Evolutionary conservation across 139 green algal genomes (phyloP), one percentile per base, ranked within the genome.

Genomic region (Haematococcus lacustris): DNA sequence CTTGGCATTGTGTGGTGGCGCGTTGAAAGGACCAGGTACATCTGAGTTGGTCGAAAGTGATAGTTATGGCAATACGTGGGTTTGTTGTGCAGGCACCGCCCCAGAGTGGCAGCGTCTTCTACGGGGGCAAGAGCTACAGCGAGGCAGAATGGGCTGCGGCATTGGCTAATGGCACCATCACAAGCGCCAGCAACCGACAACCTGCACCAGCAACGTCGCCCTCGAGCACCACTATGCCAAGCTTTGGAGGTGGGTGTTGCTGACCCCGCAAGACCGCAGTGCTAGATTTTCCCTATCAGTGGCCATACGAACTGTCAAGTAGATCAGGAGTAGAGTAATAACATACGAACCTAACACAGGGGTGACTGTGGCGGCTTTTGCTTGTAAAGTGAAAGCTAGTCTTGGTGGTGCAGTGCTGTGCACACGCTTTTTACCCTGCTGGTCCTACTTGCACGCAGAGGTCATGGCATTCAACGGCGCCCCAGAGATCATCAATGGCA

Each of bases 401-500:
- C n/a, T n/a, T n/a, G n/a, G n/a, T n/a, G n/a, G n/a, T n/a, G n/a
- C n/a, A n/a, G n/a, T n/a, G n/a, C n/a, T n/a, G n/a, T n/a, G n/a
- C n/a, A n/a, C n/a, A n/a, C n/a, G n/a, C n/a, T 17, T 53, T 9
- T 17, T 53, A 17, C 43, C 43, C 43, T 53, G 43, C 43, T 28
- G 9, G 43, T 53, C 9, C 17, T 9, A 9, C 9, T 17, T 17
- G 17, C 43, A 9, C 17, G 43, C 43, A 53, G 43, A 53, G 9
- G 43, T 53, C 9, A 53, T 53, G 43, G 43, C 9, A 9, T 53
- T 53, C 43, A 28, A 9, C 43, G 43, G 43, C 43, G 43, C 17
- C 9, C 66, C 85, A 21, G 84, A 90, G 80, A 78, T 82, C 25
- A 76, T 87, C 39, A 91, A 91, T 70, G 84, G 84, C 43, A 57